Evolutionary conservation across 179 eudicot species (phyloP), one percentile per base, ranked within the genome.

Genomic region (Vitellaria paradoxa): DNA sequence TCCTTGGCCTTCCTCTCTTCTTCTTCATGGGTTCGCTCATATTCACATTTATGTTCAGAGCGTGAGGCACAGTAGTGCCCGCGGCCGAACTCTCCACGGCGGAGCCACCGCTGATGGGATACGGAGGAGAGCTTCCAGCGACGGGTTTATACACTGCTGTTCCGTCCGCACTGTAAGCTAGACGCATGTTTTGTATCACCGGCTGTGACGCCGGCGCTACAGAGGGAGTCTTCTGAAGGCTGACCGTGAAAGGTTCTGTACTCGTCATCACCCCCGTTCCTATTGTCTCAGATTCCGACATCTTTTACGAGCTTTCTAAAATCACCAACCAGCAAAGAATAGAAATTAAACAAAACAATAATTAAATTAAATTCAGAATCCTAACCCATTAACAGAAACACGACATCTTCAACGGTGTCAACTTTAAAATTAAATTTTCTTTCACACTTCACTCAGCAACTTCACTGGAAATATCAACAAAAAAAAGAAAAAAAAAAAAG

Each of bases 1-100:
- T 91, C 81, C 96, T 81, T 7, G 95, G 95, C 73, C 95, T 83
- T 26, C 95, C 95, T 76, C 95, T 86, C 81, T 82, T 91, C 81
- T 82, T 85, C 80, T 81, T 88, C 68, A 61, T 20, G 3, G 75
- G 30, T 47, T 83, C 87, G 45, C 69, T 83, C 73, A 64, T 57
- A 61, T 56, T 67, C 82, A 30, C 37, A 30, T 30, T 30, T 30
- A 57, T 70, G 68, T 79, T 79, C 15, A 82, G 24, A 37, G 50
- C 73, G 49, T 76, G 80, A 50, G 72, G 73, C 24, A 63, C 55
- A 37, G 42, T 71, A 72, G 42, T 23, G 37, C 7, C 73, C 76
- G 55, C 21, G 0, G 53, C 60, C 61, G 68, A 64, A 21, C 45
- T 50, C 46, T 75, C 78, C 4, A 53, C 63, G 21, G 24, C 70